Evolutionary conservation across 345 rosid species (phyloP), one percentile per base, ranked within the genome.

Genomic region (Mallotus nudiflorus): DNA sequence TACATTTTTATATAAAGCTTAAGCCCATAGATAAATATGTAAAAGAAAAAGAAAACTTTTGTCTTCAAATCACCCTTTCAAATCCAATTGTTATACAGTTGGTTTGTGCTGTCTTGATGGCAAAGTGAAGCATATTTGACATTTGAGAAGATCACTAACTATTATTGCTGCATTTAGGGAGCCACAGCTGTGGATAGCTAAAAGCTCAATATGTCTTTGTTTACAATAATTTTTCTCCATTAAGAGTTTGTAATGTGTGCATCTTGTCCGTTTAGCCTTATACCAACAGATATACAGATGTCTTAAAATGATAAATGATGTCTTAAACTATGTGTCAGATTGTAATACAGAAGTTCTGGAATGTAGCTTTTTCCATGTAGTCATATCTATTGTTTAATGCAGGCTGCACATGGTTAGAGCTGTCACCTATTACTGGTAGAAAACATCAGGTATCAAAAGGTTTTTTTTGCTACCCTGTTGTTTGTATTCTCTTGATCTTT

Each of bases 331-430:
- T 44, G 22, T 60, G 37, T 33, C 24, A 16, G 39, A 3, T 27
- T 58, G 42, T 14, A 3, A 33, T 25, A n/a, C 49, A 50, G 51
- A 0, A 39, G 22, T 51, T 35, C 10, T 29, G 12, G 0, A 25
- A 1, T 46, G 28, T 48, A 63, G 42, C 5, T 55, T 53, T 57
- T 48, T 16, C 44, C 49, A 37, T 24, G 16, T 55, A 6, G 46
- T 29, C 15, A 50, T 48, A 19, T 58, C 24, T 20, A 28, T 56
- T 19, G 9, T 35, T 53, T 70, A 50, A 49, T 88, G 78, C 81
- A 95, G 97, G 97, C 74, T 90, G 80, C 80, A 75, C 99, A 48
- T 92, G 97, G 99, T 81, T 95, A 66, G 96, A 92, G 80, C 80
- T 90, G 70, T 81, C 87, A 0, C 99, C 99, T 24, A 85, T 90